Base-by-base conservation (phyloP, 2,329 filamentous ascomycete species). In the Monosporascus cannonballus region DNA sequence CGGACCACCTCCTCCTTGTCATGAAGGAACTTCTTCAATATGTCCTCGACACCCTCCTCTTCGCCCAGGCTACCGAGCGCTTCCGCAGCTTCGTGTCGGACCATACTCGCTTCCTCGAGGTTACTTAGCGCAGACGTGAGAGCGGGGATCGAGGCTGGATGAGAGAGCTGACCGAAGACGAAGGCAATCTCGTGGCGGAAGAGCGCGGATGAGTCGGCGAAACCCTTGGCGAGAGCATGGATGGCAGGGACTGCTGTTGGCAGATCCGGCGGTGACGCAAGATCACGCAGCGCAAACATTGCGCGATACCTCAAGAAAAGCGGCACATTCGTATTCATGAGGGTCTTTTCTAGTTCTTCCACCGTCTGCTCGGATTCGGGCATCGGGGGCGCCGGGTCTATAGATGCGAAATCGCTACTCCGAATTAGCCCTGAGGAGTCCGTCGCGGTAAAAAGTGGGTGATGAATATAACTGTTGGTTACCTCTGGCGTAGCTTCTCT, bases 161-260 rank as follows among this genome's bases (percentile, higher is more conserved):
- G 94, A 51, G 89, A 91, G 50, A 99, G 79, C 71, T 99, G 94
- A 51, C 94, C 94, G 62, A 99, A 99, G 15, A 99, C 94, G 69
- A 99, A 99, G 15, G 94, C 94, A 59, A 99, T 91, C 69, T 99
- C 94, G 74, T 99, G 94, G 60, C 94, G 86, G 80, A 99, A 97
- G 7, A 99, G 83, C 5, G 92, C 92, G 48, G 92, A 96, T 18
- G 85, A 78, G 69, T 99, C 94, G 34, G 78, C 77, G 62, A 99
- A 85, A 17, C 94, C 94, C 66, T 85, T 86, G 46, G 94, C 90
- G 47, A 99, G 81, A 11, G 92, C 89, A 45, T 87, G 80, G 50
- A 99, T 82, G 18, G 94, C 93, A n/a, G 89, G 87, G 17, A 90
- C 82, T 6, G 93, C 92, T 2, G 92, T 96, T 2, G 91, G 89